Evolutionary conservation across 1,139 yeast genomes (phyloP), one percentile per base, ranked within the genome.

Genomic region (Taiozyma sp.): DNA sequence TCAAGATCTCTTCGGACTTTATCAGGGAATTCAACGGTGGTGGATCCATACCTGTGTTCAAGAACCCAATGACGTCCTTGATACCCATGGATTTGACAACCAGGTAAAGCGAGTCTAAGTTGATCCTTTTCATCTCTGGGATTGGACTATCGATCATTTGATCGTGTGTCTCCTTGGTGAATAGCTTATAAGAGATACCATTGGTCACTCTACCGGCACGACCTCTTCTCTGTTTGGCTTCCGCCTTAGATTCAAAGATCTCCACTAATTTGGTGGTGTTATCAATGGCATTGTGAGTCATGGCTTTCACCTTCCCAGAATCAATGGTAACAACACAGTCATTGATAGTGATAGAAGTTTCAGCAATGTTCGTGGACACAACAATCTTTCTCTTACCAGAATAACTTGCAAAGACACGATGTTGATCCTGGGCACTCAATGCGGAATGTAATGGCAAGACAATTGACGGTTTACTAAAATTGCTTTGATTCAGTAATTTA

Each of bases 121-220:
- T 83, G 0, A 93, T 83, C 54, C 98, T 74, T 58, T 81, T 81
- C 51, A 93, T 92, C 65, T 93, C 99, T 0, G 99, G 98, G 19
- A 87, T 75, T 1, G 97, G 96, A 57, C 86, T 84, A 1, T 76
- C 71, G 12, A 78, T 70, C 95, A 91, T 87, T 5, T 69, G 63
- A 1, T 69, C 67, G 58, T 82, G 84, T 0, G 87, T 78, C 2
- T 79, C 80, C 50, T 72, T 70, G 0, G 97, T 85, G 67, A 81
- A 93, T 46, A 93, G 67, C 63, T 88, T 92, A 69, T 83, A 93
- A 57, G 97, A 91, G 13, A 74, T 73, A 54, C 99, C 99, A 32
- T 75, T 76, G 29, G 84, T 79, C 16, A 92, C 91, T 79, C 99
- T 93, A 57, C 99, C 99, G n/a, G 98, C 95, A 74, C 99, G 88